A percentile compares a stretch with the other conserved stretches of the same genome.
Evolutionary conservation across 2,329 filamentous ascomycete genomes (phyloP).

Genomic region (Cladosporium colombiae): DNA sequence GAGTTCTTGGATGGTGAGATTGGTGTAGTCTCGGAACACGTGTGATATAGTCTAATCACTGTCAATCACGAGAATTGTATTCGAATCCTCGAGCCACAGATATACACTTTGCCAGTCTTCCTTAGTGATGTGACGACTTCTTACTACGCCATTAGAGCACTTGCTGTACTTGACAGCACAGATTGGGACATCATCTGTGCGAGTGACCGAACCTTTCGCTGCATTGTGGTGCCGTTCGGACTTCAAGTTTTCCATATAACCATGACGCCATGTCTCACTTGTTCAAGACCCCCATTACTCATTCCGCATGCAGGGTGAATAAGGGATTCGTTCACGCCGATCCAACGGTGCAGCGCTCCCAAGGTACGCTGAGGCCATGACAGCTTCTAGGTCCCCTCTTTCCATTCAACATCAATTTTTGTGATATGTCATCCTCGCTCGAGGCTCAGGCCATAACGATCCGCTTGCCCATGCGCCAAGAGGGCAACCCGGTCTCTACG

Average conservation of each 20-base stretch:
- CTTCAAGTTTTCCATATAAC: background rate
- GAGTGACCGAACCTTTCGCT: background rate
- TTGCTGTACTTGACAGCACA: background rate
- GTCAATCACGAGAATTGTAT: background rate
- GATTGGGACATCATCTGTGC: background rate
- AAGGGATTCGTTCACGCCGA: no score
- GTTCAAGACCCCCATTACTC: background rate
- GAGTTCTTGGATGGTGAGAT: background rate
- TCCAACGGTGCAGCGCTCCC: background rate
- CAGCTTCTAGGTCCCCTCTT: background rate
- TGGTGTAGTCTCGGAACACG: background rate
- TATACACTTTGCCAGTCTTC: background rate
- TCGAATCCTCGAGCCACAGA: background rate
- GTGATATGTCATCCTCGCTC: background rate
- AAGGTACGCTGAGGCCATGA: background rate
- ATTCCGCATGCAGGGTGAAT: background rate
- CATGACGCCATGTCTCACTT: background rate
- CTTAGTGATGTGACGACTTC: background rate
- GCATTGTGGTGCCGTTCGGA: background rate
- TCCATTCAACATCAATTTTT: background rate
- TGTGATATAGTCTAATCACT: background rate
- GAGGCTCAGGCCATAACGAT: background rate
- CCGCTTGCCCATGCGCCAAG: background rate
- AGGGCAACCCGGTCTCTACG: background rate
- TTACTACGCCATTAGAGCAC: background rate